Base-by-base conservation (phyloP, 768 basidiomycete species). In the Coprinellus micaceus region DNA sequence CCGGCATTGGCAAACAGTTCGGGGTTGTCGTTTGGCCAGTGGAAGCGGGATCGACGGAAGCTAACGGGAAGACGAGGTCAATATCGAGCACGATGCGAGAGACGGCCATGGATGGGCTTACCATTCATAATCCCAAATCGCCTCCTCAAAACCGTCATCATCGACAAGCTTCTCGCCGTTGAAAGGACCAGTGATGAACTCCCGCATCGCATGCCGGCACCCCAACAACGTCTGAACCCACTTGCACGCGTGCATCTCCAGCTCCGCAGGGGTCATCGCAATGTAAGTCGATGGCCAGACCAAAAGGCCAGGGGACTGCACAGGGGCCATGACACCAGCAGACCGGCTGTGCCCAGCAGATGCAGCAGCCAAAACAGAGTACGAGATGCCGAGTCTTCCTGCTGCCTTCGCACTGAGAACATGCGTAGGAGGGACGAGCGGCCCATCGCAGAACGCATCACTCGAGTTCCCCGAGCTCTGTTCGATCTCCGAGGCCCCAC, bases 221-320 rank as follows among this genome's bases (percentile, higher is more conserved):
- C 81, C 82, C 24, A 91, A 71, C 2, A 91, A 66, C 5, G 77
- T 76, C 64, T 90, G 85, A 48, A 89, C 69, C 63, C 84, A 77
- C 69, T 83, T 86, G 70, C 83, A 85, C n/a, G 82, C 77, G 62
- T 89, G 85, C 83, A 87, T 83, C 71, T 90, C 88, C 30, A 90
- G 72, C 64, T 88, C 87, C 2, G 67, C 64, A 22, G 86, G 76
- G 0, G 75, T 54, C 61, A 86, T 71, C 1, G 85, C 79, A 45
- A 89, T 72, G 66, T 85, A 86, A 5, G 79, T 82, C 24, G 76
- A 70, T 6, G 81, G 83, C 76, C 74, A 81, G 30, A 88, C 69
- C 22, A 89, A 64, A 6, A 90, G 68, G 1, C 89, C 88, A 5
- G 84, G 78, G 1, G 84, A 83, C 64, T 88, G 86, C 44, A 76